Evolutionary conservation across 345 rosid genomes (phyloP).

Genomic region (Brassica incana): DNA sequence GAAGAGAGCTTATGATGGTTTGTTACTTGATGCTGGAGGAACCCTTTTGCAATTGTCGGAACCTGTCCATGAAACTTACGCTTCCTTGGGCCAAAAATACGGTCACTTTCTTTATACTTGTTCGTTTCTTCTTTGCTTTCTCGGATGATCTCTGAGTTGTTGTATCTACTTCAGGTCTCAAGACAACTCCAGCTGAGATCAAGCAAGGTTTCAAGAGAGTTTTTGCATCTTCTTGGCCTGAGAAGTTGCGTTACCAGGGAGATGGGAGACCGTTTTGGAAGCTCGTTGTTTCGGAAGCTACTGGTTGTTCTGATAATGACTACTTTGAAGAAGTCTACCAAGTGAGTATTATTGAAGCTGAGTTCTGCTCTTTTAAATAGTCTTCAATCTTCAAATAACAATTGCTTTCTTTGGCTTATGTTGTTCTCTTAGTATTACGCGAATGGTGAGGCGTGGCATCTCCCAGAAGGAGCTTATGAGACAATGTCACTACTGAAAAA

Average conservation of each 20-base stretch:
- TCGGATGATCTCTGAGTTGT: conserved; percentile 4
- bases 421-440: conserved; percentile 60
- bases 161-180: conserved; percentile 50
- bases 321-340: conserved; percentile 87
- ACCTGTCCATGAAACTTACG: conserved; percentile 80
- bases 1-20: conserved; percentile 65
- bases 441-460: conserved; percentile 83
- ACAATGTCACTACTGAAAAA: conserved; percentile 62
- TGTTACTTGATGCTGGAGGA: conserved; percentile 88
- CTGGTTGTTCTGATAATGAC: conserved; percentile 65
- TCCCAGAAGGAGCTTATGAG: conserved; percentile 75
- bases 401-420: not conserved
- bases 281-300: conserved; percentile 78
- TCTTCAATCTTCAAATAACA: not conserved
- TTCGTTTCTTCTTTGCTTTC: not conserved
- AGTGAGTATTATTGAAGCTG: conserved; percentile 41
- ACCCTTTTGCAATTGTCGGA: conserved; percentile 75
- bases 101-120: conserved; percentile 47
- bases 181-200: conserved; percentile 62
- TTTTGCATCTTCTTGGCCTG: conserved; percentile 80
- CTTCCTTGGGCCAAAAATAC: conserved; percentile 73
- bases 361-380: not conserved
- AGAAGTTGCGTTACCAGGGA: conserved; percentile 88
- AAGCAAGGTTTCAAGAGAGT: conserved; percentile 83
- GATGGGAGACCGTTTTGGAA: conserved; percentile 92